A percentile compares a stretch with the other conserved stretches of the same genome.
phyloP scores from a whole-genome alignment of 208 protist genomes.

The Giardia muris region DNA sequence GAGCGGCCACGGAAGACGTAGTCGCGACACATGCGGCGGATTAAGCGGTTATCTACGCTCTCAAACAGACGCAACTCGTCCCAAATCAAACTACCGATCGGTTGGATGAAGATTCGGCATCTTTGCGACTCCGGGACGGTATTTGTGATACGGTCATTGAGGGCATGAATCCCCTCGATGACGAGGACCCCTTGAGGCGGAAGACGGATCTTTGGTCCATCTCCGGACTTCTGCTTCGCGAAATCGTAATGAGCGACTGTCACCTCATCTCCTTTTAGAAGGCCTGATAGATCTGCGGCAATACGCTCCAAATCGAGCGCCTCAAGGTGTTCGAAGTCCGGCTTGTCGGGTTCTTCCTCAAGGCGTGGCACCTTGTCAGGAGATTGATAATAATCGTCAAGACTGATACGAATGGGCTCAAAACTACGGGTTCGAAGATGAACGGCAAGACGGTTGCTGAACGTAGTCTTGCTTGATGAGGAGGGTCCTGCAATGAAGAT shows the following conservation, averaged over 20 bases:
- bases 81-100: slow-evolving; percentile 28
- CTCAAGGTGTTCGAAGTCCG: slow-evolving; percentile 40
- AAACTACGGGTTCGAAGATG: slow-evolving; percentile 38
- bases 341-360: slow-evolving; percentile 35
- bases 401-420: slow-evolving; percentile 15
- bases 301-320: slow-evolving; percentile 36
- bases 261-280: slow-evolving; percentile 37
- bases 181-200: slow-evolving; percentile 37
- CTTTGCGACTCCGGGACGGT: slow-evolving; percentile 36
- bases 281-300: slow-evolving; percentile 17
- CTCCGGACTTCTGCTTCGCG: slow-evolving; percentile 20
- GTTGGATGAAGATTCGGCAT: slow-evolving; percentile 43
- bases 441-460: slow-evolving; percentile 37
- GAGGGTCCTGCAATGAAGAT: slow-evolving; percentile 46
- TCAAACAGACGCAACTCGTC: slow-evolving; percentile 41
- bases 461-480: slow-evolving; percentile 46
- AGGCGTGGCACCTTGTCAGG: slow-evolving; percentile 23
- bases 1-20: slow-evolving; percentile 39
- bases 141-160: slow-evolving; percentile 43
- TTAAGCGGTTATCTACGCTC: slow-evolving; percentile 29
- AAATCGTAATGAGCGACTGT: slow-evolving; percentile 39
- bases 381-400: slow-evolving; percentile 46
- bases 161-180: slow-evolving; percentile 44
- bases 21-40: slow-evolving; percentile 43
- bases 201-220: slow-evolving; percentile 30